Base-by-base conservation (phyloP, 2,329 filamentous ascomycete species). In the Cercospora janseana region DNA sequence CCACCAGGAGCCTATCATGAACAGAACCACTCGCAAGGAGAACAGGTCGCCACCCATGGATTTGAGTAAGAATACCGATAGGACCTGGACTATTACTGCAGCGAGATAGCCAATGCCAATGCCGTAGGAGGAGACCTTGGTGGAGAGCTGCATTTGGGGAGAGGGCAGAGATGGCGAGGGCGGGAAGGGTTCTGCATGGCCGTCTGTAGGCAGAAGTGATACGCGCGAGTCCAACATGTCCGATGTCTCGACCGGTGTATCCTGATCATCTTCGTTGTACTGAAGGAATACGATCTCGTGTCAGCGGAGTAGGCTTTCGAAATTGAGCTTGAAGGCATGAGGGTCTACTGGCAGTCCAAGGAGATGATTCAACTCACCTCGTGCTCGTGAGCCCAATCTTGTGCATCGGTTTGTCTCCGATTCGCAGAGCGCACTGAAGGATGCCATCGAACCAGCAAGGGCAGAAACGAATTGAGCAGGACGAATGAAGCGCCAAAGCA, bases 401-500 rank as follows among this genome's bases (percentile, higher is more conserved):
- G 18, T 8, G 46, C 40, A 10, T 34, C 29, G 7, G 18, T 31
- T 21, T 43, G 46, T n/a, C 16, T 24, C 3, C 13, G 37, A 41
- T 41, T 20, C 18, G 16, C 35, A 10, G 49, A n/a, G 12, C 38
- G 46, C 31, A 56, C 57, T 15, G 40, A 27, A 5, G 50, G 52
- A 68, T 97, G 90, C 65, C 95, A 83, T 38, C 92, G 82, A 50
- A 97, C 93, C 7, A 98, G 78, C 6, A 98, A 75, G 0, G 93
- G 93, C 34, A 98, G 75, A 63, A 96, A 98, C 0, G 91, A 95
- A 71, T 98, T 98, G 37, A 98, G 75, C 9, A 98, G 78, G 2
- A 98, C 93, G 68, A 95, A 97, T 0, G 90, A 95, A 12, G 91
- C 90, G 16, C 93, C 93, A 65, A 96, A 95, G 35, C 89, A 92